These are phyloP conservation scores for Populus davidiana DNA, from an alignment of 345 rosid species.

Conservation along the genomic window DNA sequence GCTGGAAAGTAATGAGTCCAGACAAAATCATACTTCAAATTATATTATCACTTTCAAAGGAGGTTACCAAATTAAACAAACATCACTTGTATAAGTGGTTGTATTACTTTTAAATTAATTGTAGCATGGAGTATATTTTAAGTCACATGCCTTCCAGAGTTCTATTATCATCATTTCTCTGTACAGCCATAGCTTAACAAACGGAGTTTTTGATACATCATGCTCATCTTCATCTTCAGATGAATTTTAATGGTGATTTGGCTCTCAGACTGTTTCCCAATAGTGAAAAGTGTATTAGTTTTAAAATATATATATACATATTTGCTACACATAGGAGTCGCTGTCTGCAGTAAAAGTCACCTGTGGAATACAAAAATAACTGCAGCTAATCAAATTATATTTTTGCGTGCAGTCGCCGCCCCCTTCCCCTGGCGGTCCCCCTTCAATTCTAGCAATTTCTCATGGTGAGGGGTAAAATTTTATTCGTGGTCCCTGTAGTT, in stretches of 20 bases:
- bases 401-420: background rate
- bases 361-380: background rate
- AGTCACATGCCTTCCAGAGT: constrained; percentile 24
- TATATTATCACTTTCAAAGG: constrained; percentile 23
- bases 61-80: constrained; percentile 18
- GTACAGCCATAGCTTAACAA: background rate
- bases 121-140: constrained; percentile 19
- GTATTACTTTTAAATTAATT: constrained; percentile 27
- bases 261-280: background rate
- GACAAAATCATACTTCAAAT: constrained; percentile 22
- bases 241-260: background rate
- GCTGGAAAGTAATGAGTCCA: constrained; percentile 18
- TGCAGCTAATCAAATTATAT: no score
- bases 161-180: background rate
- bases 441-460: background rate
- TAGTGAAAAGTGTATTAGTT: background rate
- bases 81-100: constrained; percentile 23
- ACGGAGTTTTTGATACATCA: background rate
- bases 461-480: background rate
- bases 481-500: background rate
- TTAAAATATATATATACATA: no score
- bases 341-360: background rate
- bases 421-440: background rate
- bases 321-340: no score
- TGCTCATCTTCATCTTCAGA: background rate